Evolutionary conservation across 1,284 basidiomycete species (phyloP), one percentile per base, ranked within the genome.

Genomic region (Cryptococcus amylolentus): DNA sequence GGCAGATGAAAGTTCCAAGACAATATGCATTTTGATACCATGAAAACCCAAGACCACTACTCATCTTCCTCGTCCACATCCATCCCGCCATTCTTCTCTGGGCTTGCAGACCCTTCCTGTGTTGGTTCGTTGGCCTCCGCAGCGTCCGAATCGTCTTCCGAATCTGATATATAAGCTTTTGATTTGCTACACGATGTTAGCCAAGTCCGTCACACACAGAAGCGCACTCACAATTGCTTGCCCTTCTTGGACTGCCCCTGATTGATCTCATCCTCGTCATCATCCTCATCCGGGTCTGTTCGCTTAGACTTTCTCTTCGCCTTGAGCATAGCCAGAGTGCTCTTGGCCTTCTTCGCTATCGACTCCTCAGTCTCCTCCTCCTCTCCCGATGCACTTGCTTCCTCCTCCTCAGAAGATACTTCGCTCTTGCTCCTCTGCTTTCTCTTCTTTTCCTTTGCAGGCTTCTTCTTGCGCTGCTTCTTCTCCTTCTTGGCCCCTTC

Each of bases 81-180:
- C 45, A 49, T 49, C 10, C n/a, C 54, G 20, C 63, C 64, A 31
- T 54, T 61, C 66, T 52, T 65, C 67, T 28, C 64, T 65, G n/a
- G n/a, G n/a, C 23, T 42, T 42, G 41, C 41, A 42, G 56, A 64
- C 66, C 53, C 63, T 38, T 27, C 27, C 39, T 9, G 45, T 31
- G 27, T 49, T 44, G 38, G 39, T 20, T 52, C 47, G 26, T 27
- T 50, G 10, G 51, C 31, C 28, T 18, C 50, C 18, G 38, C 51
- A 26, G n/a, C 55, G 16, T 62, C 65, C 45, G 61, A 57, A 5
- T 70, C 69, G 16, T 72, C 71, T 50, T 71, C 70, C 13, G 71
- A 73, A 57, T 73, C 71, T 51, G 67, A 66, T 47, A 76, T 76
- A 55, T 64, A 66, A 4, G 68, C 75, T 62, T 76, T 76, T 20